phyloP scores from a whole-genome alignment of 2,329 filamentous ascomycete species.

The Fusarium graminum region DNA sequence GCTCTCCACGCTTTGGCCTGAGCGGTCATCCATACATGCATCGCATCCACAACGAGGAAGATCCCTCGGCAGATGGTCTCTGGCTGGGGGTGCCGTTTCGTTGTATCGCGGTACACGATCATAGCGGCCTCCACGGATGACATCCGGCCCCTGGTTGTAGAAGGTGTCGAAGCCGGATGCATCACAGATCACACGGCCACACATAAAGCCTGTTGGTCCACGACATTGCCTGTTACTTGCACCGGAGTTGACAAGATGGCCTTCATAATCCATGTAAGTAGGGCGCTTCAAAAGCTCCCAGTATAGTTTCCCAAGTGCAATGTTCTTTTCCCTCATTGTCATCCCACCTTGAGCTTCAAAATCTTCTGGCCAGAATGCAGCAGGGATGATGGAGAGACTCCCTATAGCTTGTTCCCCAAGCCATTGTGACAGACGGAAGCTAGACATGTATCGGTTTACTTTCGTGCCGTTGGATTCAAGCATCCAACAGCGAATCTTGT shows the following conservation, averaged over 20 bases:
- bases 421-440: conserved; percentile 56
- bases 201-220: conserved; percentile 55
- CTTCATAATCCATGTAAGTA: conserved; percentile 62
- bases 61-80: conserved; percentile 58
- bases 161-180: conserved; percentile 58
- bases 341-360: conserved; percentile 50
- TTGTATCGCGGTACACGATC: conserved; percentile 27
- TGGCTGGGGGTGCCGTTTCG: conserved; percentile 33
- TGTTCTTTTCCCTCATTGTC: conserved; percentile 55
- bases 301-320: conserved; percentile 59
- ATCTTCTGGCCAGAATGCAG: conserved; percentile 57
- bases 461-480: conserved; percentile 53
- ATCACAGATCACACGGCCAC: conserved; percentile 60
- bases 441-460: conserved; percentile 56
- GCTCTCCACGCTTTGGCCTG: conserved; percentile 44
- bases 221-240: conserved; percentile 44
- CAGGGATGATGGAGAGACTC: conserved; percentile 59
- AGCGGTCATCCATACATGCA: conserved; percentile 50
- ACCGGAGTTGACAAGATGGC: conserved; percentile 54
- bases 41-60: conserved; percentile 59
- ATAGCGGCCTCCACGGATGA: conserved; percentile 30
- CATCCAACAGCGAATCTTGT: conserved; percentile 59
- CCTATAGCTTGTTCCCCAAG: conserved; percentile 60
- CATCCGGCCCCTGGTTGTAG: conserved; percentile 47
- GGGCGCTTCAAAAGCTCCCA: conserved; percentile 63